phyloP scores from a whole-genome alignment of 306 rosid species.

The Prinsepia uniflora region DNA sequence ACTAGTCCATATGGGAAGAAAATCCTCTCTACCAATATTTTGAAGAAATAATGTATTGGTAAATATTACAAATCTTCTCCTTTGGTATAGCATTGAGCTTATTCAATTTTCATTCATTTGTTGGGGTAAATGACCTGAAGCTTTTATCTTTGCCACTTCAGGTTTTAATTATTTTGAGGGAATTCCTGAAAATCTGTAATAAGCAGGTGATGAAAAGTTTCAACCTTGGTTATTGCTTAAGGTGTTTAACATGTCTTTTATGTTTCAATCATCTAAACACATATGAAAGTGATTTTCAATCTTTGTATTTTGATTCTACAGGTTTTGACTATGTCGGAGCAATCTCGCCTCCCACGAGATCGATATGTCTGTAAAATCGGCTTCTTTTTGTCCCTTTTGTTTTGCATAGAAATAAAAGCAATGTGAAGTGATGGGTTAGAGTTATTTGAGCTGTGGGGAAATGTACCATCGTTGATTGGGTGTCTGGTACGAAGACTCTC shows the following conservation, averaged over 20 bases:
- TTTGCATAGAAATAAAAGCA: constrained; percentile 14
- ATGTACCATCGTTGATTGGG: constrained; percentile 15
- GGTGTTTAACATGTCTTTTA: constrained; percentile 5
- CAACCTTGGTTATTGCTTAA: neutral
- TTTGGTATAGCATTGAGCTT: neutral
- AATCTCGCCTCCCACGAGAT: constrained; percentile 4
- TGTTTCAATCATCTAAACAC: neutral
- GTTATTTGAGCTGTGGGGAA: constrained; percentile 7
- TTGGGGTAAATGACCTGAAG: neutral
- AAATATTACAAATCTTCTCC: constrained; percentile 1
- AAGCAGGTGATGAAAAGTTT: constrained; percentile 18
- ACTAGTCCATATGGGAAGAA: constrained; percentile 54
- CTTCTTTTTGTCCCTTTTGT: constrained; percentile 6
- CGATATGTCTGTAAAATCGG: constrained; percentile 15
- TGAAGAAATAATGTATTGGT: constrained; percentile 31
- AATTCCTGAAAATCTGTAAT: constrained; percentile 29
- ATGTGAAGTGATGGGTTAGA: neutral
- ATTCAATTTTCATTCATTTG: neutral
- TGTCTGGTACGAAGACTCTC: constrained; percentile 2
- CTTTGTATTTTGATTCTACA: neutral
- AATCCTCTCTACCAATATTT: constrained; percentile 34
- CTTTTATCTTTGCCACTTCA: neutral
- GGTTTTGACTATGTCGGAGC: constrained; percentile 27
- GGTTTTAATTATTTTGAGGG: constrained; percentile 20
- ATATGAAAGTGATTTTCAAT: neutral